phyloP scores from a whole-genome alignment of 129 eudicot genomes.

The Lactuca saligna region DNA sequence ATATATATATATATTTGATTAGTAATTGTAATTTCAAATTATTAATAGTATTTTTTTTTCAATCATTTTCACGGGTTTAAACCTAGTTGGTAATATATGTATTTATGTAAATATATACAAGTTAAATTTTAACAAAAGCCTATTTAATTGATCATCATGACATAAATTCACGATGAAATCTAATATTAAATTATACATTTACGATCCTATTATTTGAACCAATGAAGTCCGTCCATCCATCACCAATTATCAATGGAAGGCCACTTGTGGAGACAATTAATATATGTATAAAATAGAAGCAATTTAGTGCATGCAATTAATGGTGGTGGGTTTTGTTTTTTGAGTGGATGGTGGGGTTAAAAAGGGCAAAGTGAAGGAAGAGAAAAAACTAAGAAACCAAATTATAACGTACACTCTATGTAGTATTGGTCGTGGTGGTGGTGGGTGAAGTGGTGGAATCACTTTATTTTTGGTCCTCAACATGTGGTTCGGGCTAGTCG shows the following conservation, averaged over 20 bases:
- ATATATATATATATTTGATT: too few relatives aligned
- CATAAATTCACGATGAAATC: too few relatives aligned
- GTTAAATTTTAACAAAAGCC: too few relatives aligned
- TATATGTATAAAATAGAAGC: neutral
- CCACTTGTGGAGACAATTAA: neutral
- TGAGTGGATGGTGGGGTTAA: constrained; percentile 18
- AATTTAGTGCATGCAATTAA: neutral
- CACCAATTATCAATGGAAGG: neutral
- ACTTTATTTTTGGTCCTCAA: constrained; percentile 22
- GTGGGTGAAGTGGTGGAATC: constrained; percentile 22
- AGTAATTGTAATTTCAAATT: too few relatives aligned
- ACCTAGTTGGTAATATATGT: too few relatives aligned
- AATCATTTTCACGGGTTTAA: too few relatives aligned
- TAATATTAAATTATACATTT: neutral
- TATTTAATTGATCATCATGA: too few relatives aligned
- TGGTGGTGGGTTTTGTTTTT: neutral
- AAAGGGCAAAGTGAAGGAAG: neutral
- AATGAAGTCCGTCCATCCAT: neutral
- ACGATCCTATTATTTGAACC: neutral
- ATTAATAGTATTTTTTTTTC: too few relatives aligned
- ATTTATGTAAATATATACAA: too few relatives aligned
- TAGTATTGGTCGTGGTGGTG: constrained; percentile 19
- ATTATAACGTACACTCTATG: neutral
- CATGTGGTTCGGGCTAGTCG: constrained; percentile 37
- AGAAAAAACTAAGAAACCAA: constrained; percentile 11